Percentiles rank a stretch among this genome's conserved stretches.
These are phyloP conservation scores for Silene coronaria DNA, from an alignment of 179 eudicot species.

Conservation along the genomic window DNA sequence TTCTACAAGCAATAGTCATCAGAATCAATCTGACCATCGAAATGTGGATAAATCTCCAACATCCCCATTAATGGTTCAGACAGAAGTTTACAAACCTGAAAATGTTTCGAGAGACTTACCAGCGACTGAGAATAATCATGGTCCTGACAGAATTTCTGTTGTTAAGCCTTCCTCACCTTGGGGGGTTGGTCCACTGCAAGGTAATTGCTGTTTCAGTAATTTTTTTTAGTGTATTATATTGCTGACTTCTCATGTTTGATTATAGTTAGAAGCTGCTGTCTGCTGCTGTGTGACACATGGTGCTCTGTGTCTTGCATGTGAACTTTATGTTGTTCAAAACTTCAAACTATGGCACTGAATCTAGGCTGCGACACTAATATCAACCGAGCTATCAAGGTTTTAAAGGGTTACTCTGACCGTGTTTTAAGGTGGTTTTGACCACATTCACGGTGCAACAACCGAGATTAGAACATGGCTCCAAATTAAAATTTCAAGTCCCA, in stretches of 20 bases:
- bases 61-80: slow-evolving; percentile 22
- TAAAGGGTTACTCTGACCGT: not conserved
- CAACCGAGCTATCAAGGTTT: too few species aligned
- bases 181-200: slow-evolving; percentile 24
- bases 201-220: slow-evolving; percentile 17
- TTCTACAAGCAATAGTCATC: slow-evolving; percentile 9
- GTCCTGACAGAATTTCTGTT: slow-evolving; percentile 15
- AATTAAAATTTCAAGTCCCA: not conserved
- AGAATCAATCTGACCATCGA: slow-evolving; percentile 22
- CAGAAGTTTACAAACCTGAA: slow-evolving; percentile 21
- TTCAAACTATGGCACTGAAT: not conserved
- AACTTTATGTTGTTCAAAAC: not conserved
- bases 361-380: too few species aligned
- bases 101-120: slow-evolving; percentile 16
- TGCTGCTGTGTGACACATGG: not conserved
- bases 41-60: slow-evolving; percentile 12
- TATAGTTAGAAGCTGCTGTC: not conserved
- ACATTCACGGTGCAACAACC: not conserved
- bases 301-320: slow-evolving; percentile 3
- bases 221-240: slow-evolving; percentile 1
- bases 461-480: not conserved
- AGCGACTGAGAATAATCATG: slow-evolving; percentile 23
- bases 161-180: slow-evolving; percentile 23
- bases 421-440: not conserved
- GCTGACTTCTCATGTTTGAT: not conserved